Evolutionary conservation across 139 green algal genomes (phyloP), one percentile per base, ranked within the genome.

Genomic region (Chlamydomonas sp.): DNA sequence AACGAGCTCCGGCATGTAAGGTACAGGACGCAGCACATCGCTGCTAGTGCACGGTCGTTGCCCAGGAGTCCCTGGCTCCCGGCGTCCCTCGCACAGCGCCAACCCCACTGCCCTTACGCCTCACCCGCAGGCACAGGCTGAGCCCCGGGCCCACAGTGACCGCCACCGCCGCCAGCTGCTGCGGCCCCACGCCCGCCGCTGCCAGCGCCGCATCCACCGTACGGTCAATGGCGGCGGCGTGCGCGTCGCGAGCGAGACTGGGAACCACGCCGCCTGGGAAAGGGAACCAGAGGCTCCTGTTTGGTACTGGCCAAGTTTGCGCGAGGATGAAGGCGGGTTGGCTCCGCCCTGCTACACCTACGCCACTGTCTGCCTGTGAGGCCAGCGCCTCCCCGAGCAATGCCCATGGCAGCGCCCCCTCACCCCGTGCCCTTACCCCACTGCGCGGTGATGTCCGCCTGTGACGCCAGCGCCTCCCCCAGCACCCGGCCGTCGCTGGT

Each of bases 91-190:
- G 20, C 71, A 18, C 5, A 18, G 2, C 71, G 9, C 9, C 20
- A 18, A 5, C 6, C 71, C 20, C 20, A 8, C 74, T 1, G 49
- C 4, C 74, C 31, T 2, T 15, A 1, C 16, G 57, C 76, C 90
- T 7, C 79, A 95, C 96, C 80, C 89, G 89, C 66, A 99, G 91
- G 92, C 98, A 99, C 63, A 99, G 89, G 85, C 94, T 96, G 17
- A 99, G 95, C 1, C 98, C 98, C 0, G 98, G 98, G 3, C 98
- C 98, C 3, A 99, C 87, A 14, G 98, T 99, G 6, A 99, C 98
- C 2, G 98, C 97, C 17, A 99, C 93, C 0, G 96, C 98, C 57
- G 93, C 90, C 66, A 98, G 89, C 14, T 98, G 84, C 1, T 57
- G n/a, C 1, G 90, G 66, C 4, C 4, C 49, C 14, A 97, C 7